Evolutionary conservation across 2,329 filamentous ascomycete genomes (phyloP).

Genomic region (Albophoma yamanashiensis): DNA sequence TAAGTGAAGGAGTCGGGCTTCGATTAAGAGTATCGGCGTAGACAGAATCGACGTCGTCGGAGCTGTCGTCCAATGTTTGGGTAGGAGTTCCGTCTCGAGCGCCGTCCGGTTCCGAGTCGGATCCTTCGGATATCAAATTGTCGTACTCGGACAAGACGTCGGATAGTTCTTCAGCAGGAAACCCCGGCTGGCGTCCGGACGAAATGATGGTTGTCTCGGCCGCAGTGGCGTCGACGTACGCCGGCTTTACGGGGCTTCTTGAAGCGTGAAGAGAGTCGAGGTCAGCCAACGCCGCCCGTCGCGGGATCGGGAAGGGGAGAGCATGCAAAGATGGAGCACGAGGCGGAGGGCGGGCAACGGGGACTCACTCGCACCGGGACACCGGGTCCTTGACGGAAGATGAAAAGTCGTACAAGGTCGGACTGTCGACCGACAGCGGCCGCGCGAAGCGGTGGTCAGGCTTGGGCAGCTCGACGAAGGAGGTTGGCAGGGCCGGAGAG

Average conservation of each 20-base stretch:
- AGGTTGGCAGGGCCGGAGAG: conserved; percentile 10
- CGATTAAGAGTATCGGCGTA: conserved; percentile 26
- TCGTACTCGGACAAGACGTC: conserved; percentile 33
- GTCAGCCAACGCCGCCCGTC: conserved; percentile 11
- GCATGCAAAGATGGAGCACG: background rate
- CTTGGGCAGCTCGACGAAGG: conserved; percentile 28
- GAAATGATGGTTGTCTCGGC: conserved; percentile 25
- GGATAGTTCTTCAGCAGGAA: conserved; percentile 28
- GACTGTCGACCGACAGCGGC: conserved; percentile 46
- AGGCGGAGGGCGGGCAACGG: background rate
- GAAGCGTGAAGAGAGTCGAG: conserved; percentile 8
- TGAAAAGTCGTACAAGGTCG: conserved; percentile 51
- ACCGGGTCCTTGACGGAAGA: conserved; percentile 9
- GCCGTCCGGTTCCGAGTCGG: conserved; percentile 14
- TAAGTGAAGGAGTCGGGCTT: conserved; percentile 30
- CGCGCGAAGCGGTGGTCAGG: conserved; percentile 45
- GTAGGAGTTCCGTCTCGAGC: conserved; percentile 14
- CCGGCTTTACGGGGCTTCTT: conserved; percentile 15
- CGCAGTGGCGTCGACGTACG: conserved; percentile 10
- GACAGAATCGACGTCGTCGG: conserved; percentile 12
- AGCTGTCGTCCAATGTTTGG: conserved; percentile 16
- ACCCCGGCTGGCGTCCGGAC: conserved; percentile 29
- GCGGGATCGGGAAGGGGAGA: conserved; percentile 1
- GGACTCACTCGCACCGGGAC: conserved; percentile 16
- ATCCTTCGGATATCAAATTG: conserved; percentile 28